Evolutionary conservation across 1,284 basidiomycete species (phyloP).

Genomic region (Malassezia sympodialis): DNA sequence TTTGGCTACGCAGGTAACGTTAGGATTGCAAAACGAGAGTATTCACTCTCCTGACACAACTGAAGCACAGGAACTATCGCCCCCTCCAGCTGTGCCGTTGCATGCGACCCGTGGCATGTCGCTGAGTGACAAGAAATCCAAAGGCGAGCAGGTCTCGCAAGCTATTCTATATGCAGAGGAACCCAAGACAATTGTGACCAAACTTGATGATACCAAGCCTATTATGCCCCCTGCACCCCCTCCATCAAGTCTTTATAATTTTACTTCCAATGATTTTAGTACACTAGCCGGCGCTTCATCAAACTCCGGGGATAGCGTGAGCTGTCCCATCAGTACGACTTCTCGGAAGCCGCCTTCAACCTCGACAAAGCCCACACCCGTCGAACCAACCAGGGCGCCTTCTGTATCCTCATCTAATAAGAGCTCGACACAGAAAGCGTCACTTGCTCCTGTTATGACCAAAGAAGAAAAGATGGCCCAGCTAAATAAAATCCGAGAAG

Average conservation of each 20-base stretch:
- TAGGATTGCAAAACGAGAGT: neutral
- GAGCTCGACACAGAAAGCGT: neutral
- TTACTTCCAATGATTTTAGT: neutral
- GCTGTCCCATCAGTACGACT: neutral
- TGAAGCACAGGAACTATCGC: neutral
- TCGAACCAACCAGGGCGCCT: neutral
- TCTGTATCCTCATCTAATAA: neutral
- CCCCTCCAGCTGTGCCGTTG: conserved; percentile 2
- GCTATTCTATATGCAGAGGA: neutral
- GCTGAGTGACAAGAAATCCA: neutral
- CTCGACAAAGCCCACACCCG: neutral
- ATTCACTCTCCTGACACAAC: neutral
- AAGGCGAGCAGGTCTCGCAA: neutral
- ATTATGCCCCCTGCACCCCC: neutral
- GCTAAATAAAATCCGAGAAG: conserved; percentile 13
- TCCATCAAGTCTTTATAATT: neutral
- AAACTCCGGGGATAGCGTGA: neutral
- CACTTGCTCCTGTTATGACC: neutral
- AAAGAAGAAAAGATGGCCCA: conserved; percentile 15
- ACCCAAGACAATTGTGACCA: neutral
- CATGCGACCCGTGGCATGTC: neutral
- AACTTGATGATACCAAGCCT: neutral
- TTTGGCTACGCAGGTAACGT: neutral
- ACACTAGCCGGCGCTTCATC: neutral
- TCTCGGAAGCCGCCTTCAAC: neutral